Evolutionary conservation across 2,329 filamentous ascomycete genomes (phyloP).

Genomic region (Colletotrichum aenigma): DNA sequence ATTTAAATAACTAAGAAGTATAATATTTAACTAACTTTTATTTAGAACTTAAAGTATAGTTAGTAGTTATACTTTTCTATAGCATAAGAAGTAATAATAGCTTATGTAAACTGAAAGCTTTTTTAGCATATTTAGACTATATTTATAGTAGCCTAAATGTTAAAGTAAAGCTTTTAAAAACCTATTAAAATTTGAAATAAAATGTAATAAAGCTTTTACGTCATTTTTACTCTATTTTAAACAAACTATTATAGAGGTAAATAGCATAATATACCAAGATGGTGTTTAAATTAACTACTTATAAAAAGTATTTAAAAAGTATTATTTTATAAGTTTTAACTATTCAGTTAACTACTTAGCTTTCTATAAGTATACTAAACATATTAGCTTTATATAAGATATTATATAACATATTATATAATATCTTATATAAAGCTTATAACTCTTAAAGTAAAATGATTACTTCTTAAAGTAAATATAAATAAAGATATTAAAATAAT

Average conservation of each 20-base stretch:
- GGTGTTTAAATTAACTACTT: neutral
- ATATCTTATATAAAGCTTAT: too few species aligned
- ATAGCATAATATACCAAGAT: neutral
- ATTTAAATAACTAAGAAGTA: neutral
- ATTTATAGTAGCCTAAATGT: neutral
- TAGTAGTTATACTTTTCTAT: neutral
- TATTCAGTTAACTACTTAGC: neutral
- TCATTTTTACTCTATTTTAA: too few species aligned
- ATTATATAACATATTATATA: too few species aligned
- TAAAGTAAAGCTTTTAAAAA: neutral
- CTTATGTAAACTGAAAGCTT: neutral
- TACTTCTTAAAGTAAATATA: too few species aligned
- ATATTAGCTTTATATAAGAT: neutral
- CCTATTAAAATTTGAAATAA: too few species aligned
- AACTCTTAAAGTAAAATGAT: too few species aligned
- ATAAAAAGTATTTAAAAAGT: neutral
- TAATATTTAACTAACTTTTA: neutral
- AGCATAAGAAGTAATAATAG: neutral
- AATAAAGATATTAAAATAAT: too few species aligned
- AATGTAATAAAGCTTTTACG: too few species aligned
- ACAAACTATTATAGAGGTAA: neutral
- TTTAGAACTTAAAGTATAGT: neutral
- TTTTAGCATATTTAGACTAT: too few species aligned
- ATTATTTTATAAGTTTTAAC: neutral
- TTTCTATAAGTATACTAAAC: neutral